Base-by-base conservation (phyloP, 768 basidiomycete species). In the Austroboletus festivus region DNA sequence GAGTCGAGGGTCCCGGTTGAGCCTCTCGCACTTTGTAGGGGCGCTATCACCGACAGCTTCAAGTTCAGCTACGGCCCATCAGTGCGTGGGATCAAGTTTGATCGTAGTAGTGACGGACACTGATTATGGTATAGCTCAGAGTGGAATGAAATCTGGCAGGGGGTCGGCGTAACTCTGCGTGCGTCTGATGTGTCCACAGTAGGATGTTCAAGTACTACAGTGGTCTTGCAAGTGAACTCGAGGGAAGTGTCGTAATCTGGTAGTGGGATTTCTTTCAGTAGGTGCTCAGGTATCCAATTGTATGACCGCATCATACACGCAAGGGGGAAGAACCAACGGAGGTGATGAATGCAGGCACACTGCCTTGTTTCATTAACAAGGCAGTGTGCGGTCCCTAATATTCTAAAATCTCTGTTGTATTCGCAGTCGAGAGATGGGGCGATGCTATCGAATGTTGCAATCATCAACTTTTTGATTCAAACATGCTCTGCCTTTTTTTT, bases 361-460 rank as follows among this genome's bases (percentile, higher is more conserved):
- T 5, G 56, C 56, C 56, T 26, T 24, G 3, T 5, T 50, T 47
- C 21, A 58, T 57, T 46, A 58, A 58, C 37, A 28, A 47, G 38
- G 53, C 53, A 38, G 42, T 53, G 54, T 26, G 18, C 20, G 18
- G 44, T 28, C 30, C 49, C 51, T 44, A n/a, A n/a, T 41, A 31
- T 16, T 21, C 24, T 35, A 19, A 18, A 16, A 34, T 5, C 26
- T 28, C 26, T 28, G 6, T 5, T 28, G 11, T 28, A n/a, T n/a
- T n/a, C n/a, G n/a, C n/a, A n/a, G n/a, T n/a, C n/a, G n/a, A n/a
- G 26, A 11, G 26, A 11, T 15, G 4, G 21, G 53, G 54, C 54
- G 3, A 47, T 55, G 53, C 42, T 19, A 12, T 10, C 13, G 30
- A 23, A 11, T 34, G 28, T 34, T 40, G 53, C 6, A 28, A 54